Conservation (phyloP, 192 early-diverging fungal species). For the Coemansia sp. region DNA sequence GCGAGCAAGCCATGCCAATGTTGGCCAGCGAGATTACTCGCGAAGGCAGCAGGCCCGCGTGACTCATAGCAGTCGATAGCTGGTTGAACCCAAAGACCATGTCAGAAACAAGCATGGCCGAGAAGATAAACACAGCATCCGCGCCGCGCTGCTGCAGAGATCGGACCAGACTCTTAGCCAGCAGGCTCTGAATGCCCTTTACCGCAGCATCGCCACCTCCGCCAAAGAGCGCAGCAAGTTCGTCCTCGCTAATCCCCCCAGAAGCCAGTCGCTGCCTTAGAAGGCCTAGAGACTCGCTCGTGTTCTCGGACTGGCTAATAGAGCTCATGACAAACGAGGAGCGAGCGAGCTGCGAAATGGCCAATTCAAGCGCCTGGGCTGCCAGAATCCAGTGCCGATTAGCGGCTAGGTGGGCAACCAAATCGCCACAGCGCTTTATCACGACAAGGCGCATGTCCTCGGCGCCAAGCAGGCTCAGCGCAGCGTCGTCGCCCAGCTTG, state of each 20-base stretch:
- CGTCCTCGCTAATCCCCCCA: constrained; percentile 31
- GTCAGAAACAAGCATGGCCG: constrained; percentile 37
- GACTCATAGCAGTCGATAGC: constrained; percentile 46
- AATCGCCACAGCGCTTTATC: constrained; percentile 22
- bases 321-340: constrained; percentile 25
- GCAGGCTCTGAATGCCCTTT: constrained; percentile 1
- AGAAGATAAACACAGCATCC: constrained; percentile 40
- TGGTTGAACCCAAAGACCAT: constrained; percentile 34
- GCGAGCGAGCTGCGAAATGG: constrained; percentile 33
- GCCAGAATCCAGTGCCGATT: constrained; percentile 51
- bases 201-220: not conserved
- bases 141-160: constrained; percentile 47
- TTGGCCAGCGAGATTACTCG: constrained; percentile 53
- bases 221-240: constrained; percentile 25
- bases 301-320: not conserved
- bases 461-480: constrained; percentile 1
- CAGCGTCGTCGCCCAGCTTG: constrained; percentile 3
- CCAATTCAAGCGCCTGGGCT: constrained; percentile 31
- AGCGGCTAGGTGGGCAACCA: constrained; percentile 27
- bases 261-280: constrained; percentile 26
- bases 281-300: constrained; percentile 7
- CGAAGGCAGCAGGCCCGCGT: constrained; percentile 35
- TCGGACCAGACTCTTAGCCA: constrained; percentile 25
- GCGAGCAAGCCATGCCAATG: constrained; percentile 61
- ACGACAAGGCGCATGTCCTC: constrained; percentile 26